Evolutionary conservation across 805 yeast genomes (phyloP).

Genomic region (Candida fluviatilis): DNA sequence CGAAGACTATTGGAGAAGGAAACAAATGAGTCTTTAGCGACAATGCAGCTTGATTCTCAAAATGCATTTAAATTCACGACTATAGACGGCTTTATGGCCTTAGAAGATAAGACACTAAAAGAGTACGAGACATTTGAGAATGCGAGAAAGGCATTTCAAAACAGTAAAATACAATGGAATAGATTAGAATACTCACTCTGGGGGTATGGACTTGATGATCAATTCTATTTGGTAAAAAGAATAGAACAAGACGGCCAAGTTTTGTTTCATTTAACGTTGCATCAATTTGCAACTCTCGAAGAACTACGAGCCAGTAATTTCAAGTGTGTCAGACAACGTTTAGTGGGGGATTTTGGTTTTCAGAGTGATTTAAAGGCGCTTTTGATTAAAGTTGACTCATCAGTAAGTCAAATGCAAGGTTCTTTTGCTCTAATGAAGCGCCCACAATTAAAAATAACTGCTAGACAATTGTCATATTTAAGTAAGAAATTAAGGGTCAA

Average conservation of each 20-base stretch:
- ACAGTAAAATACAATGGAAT: conserved; percentile 19
- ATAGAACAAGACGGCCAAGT: conserved; percentile 2
- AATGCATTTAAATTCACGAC: conserved; percentile 32
- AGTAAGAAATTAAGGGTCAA: conserved; percentile 5
- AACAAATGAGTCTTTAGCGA: conserved; percentile 9
- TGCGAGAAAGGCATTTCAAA: conserved; percentile 13
- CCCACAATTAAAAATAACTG: background rate
- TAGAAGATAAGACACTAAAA: conserved; percentile 10
- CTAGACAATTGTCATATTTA: conserved; percentile 6
- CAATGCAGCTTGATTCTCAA: conserved; percentile 11
- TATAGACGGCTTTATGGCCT: conserved; percentile 33
- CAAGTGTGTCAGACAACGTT: conserved; percentile 14
- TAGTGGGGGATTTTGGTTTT: conserved; percentile 6
- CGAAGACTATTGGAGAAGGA: conserved; percentile 9
- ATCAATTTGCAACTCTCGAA: conserved; percentile 11
- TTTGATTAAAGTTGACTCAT: conserved; percentile 16
- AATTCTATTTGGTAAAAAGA: conserved; percentile 9
- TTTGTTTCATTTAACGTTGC: conserved; percentile 10
- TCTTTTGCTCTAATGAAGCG: background rate
- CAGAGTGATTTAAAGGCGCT: conserved; percentile 14
- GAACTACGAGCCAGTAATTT: conserved; percentile 16
- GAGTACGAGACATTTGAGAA: conserved; percentile 8
- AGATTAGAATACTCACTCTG: conserved; percentile 31
- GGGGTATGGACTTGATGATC: conserved; percentile 18
- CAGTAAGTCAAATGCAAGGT: background rate